Conservation (phyloP, 2,329 filamentous ascomycete genomes). For the Fusarium sp. region DNA sequence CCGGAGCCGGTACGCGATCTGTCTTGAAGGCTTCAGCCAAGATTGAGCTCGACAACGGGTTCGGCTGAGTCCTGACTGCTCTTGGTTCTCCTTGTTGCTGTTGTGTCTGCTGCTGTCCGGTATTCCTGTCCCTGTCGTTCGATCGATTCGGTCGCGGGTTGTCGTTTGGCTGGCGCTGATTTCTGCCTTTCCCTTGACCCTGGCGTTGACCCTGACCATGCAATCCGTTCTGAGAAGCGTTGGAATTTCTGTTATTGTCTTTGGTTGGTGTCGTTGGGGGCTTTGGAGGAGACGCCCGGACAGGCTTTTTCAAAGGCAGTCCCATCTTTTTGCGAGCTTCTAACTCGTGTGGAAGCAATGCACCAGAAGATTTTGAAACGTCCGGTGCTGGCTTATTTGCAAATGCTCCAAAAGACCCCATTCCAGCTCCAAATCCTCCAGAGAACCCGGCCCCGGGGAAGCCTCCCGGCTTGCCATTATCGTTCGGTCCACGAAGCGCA, state of each 20-base stretch:
- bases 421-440: conserved; percentile 37
- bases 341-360: conserved; percentile 56
- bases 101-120: conserved; percentile 6
- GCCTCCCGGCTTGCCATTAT: conserved; percentile 35
- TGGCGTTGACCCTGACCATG: conserved; percentile 14
- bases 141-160: conserved; percentile 7
- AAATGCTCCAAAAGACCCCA: conserved; percentile 46
- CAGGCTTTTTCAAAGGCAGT: conserved; percentile 32
- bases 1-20: conserved; percentile 43
- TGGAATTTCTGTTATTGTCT: conserved; percentile 9
- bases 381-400: conserved; percentile 25
- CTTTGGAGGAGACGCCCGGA: conserved; percentile 16
- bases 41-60: conserved; percentile 46
- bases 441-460: conserved; percentile 44
- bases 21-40: conserved; percentile 53
- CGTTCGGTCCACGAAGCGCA: conserved; percentile 35
- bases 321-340: conserved; percentile 51
- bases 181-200: conserved; percentile 8
- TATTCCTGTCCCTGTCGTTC: background rate
- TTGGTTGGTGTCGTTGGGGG: conserved; percentile 5
- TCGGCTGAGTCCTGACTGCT: conserved; percentile 2
- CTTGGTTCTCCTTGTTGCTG: conserved; percentile 15
- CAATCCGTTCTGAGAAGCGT: conserved; percentile 1
- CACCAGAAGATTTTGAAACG: conserved; percentile 5
- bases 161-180: background rate